Evolutionary conservation across 495 filamentous ascomycete genomes (phyloP), one percentile per base, ranked within the genome.

Genomic region (Rhypophila decipiens): DNA sequence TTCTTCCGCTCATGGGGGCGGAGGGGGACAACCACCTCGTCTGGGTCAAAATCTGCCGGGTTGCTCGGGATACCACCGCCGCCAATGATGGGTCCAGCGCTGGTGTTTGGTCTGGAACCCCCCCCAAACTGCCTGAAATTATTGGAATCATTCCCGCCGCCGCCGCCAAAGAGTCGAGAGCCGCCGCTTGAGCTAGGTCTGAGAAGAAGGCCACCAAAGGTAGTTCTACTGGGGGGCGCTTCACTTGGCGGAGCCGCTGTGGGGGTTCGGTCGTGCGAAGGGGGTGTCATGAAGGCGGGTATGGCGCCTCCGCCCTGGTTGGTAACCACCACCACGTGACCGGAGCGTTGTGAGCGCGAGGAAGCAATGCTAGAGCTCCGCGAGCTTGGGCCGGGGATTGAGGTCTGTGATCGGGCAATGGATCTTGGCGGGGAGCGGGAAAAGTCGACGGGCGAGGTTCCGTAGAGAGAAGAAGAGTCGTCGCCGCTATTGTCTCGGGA

Each of bases 351-450:
- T 11, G 71, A 74, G 34, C 66, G 67, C 36, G 66, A 70, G 33
- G 64, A 69, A 5, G 72, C 68, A 12, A 70, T 52, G 50, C 71
- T 74, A 37, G 71, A 71, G 56, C 71, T 73, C 21, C 71, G 56
- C 46, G 70, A 74, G 0, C 55, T 58, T 18, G 69, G 64, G 9
- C 46, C 59, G 0, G 65, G 63, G 37, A 66, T 65, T 11, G 64
- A 64, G 2, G 69, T 65, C 44, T 68, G 64, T 18, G 68, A 57
- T 12, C 68, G 61, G 24, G 58, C 60, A 36, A 73, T 54, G 2
- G 69, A 72, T 34, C 63, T 60, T 0, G 72, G 72, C 18, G 72
- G 72, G 1, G 72, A 76, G 31, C 71, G 67, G 15, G 72, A 76
- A 46, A 69, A 76, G 52, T 76, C 72, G 9, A 73, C 63, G 17